A percentile compares a stretch with the other conserved stretches of the same genome.
Evolutionary conservation across 1,139 yeast species (phyloP).

Genomic region (Kluyveromyces sp.): DNA sequence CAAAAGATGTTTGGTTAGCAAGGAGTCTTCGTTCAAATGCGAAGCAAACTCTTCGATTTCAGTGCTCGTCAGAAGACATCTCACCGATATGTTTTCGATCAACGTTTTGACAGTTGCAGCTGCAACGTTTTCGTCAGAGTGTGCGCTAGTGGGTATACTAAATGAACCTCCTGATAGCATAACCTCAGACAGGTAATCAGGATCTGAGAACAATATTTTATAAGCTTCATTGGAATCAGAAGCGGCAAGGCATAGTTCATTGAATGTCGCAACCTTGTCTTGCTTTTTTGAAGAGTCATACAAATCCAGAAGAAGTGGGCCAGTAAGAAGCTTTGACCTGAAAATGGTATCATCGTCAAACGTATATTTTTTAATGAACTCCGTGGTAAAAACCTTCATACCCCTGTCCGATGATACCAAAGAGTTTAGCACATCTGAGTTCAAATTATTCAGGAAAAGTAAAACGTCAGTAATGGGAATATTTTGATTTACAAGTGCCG

Average conservation of each 20-base stretch:
- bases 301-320: constrained; percentile 21
- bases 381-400: constrained; percentile 28
- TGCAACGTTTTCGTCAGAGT: constrained; percentile 15
- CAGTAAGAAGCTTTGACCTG: constrained; percentile 29
- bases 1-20: constrained; percentile 3
- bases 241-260: background rate
- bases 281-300: constrained; percentile 19
- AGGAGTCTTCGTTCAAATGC: constrained; percentile 6
- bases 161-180: constrained; percentile 17
- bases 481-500: constrained; percentile 20
- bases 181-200: constrained; percentile 21
- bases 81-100: background rate
- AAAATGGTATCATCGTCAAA: constrained; percentile 27
- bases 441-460: constrained; percentile 19
- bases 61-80: background rate
- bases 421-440: constrained; percentile 14
- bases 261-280: constrained; percentile 2
- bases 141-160: constrained; percentile 15
- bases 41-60: background rate
- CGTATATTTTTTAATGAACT: constrained; percentile 26
- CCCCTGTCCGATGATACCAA: constrained; percentile 23
- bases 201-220: constrained; percentile 16
- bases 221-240: constrained; percentile 2
- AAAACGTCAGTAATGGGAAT: constrained; percentile 17
- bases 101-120: constrained; percentile 13